These are phyloP conservation scores for Zoysia japonica DNA, from an alignment of 176 grass and related monocot species.

Conservation along the genomic window DNA sequence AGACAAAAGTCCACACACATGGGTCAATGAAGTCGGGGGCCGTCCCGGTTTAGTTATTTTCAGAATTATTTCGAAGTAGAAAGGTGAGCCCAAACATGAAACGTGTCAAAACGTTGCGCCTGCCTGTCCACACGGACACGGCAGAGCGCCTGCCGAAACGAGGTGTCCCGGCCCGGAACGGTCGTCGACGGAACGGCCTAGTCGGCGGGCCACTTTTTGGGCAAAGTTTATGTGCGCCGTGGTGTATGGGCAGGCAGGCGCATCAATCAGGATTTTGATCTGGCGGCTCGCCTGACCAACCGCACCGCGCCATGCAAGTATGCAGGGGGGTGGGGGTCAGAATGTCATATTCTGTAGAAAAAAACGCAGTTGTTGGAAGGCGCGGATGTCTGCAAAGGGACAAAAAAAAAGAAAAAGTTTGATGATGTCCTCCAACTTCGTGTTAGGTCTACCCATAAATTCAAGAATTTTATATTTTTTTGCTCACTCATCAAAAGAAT, in stretches of 20 bases:
- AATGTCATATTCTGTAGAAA: conserved; percentile 7
- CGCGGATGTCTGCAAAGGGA: neutral
- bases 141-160: neutral
- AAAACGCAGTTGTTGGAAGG: neutral
- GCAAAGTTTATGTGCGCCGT: conserved; percentile 34
- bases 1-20: conserved; percentile 16
- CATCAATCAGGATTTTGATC: conserved; percentile 8
- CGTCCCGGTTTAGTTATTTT: neutral
- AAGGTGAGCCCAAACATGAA: neutral
- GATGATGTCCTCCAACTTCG: neutral
- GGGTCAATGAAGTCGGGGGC: no score
- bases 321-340: no score
- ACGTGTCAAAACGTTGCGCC: neutral
- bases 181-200: neutral
- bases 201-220: conserved; percentile 3
- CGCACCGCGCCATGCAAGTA: neutral
- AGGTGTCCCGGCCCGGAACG: neutral
- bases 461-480: neutral
- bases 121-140: neutral
- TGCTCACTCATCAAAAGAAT: neutral
- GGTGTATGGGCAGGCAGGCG: conserved; percentile 25
- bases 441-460: neutral
- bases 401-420: neutral
- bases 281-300: conserved; percentile 29
- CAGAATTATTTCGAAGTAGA: neutral